Conservation (phyloP, 768 basidiomycete genomes). For the Russula compacta region DNA sequence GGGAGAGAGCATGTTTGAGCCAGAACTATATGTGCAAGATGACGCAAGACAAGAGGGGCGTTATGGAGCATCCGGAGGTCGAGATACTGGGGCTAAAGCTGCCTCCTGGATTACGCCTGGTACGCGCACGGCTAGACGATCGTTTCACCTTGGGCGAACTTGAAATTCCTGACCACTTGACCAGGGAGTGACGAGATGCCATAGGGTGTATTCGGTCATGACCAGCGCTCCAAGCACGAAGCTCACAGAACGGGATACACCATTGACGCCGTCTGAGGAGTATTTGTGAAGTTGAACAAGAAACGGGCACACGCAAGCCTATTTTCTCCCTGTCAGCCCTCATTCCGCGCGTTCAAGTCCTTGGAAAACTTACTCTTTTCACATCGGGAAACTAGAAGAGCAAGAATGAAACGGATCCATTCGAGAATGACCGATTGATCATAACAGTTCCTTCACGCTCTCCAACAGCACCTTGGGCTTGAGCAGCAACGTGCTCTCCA, state of each 20-base stretch:
- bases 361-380: conserved; percentile 11
- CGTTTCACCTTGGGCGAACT: conserved; percentile 2
- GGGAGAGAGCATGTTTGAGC: background rate
- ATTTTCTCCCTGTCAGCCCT: background rate
- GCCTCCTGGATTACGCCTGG: conserved; percentile 15
- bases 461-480: conserved; percentile 21
- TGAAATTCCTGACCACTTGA: conserved; percentile 7
- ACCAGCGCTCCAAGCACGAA: conserved; percentile 3
- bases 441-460: conserved; percentile 21
- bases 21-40: conserved; percentile 6
- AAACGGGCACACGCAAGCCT: conserved; percentile 8
- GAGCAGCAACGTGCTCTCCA: conserved; percentile 19
- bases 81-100: background rate
- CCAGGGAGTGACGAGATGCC: conserved; percentile 5
- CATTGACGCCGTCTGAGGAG: conserved; percentile 4
- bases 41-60: background rate
- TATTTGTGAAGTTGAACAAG: conserved; percentile 9
- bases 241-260: conserved; percentile 2
- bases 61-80: background rate
- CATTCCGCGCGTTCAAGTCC: background rate
- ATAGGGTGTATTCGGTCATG: conserved; percentile 2
- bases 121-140: conserved; percentile 4
- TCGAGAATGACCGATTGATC: conserved; percentile 6
- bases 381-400: conserved; percentile 4
- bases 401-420: conserved; percentile 4